A percentile compares a stretch with the other conserved stretches of the same genome.
Conservation (phyloP, 768 basidiomycete genomes). For the Termitomyces sp. region DNA sequence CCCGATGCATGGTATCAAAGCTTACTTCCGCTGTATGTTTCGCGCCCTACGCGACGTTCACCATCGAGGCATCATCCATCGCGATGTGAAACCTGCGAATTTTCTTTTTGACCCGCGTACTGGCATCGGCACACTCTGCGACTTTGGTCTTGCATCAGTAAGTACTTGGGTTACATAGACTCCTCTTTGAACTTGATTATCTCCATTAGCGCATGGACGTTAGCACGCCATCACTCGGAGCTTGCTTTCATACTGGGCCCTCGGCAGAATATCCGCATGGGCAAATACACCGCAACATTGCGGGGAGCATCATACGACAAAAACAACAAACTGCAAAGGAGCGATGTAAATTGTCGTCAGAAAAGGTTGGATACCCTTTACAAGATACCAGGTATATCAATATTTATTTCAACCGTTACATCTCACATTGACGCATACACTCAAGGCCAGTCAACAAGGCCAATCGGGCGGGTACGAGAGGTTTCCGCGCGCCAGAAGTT, state of each 20-base stretch:
- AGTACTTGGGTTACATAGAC: conserved; percentile 20
- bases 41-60: conserved; percentile 89
- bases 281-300: conserved; percentile 34
- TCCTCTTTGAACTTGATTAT: not conserved
- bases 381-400: conserved; percentile 61
- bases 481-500: conserved; percentile 96
- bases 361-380: conserved; percentile 73
- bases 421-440: conserved; percentile 3
- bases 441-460: conserved; percentile 79
- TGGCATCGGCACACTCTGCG: conserved; percentile 82
- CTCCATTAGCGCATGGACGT: conserved; percentile 49
- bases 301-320: conserved; percentile 45
- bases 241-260: conserved; percentile 77
- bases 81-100: conserved; percentile 97
- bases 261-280: conserved; percentile 68
- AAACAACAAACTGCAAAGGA: conserved; percentile 57
- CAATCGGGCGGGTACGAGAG: conserved; percentile 94
- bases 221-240: conserved; percentile 34
- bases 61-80: conserved; percentile 82
- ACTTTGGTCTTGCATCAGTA: conserved; percentile 95
- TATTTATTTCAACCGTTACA: not conserved
- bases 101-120: conserved; percentile 88
- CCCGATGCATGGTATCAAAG: conserved; percentile 71
- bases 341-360: conserved; percentile 49
- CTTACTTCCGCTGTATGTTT: conserved; percentile 89